Percentiles rank a stretch among this genome's conserved stretches.
phyloP scores from a whole-genome alignment of 1,284 basidiomycete genomes.

The Hortiboletus rubellus region DNA sequence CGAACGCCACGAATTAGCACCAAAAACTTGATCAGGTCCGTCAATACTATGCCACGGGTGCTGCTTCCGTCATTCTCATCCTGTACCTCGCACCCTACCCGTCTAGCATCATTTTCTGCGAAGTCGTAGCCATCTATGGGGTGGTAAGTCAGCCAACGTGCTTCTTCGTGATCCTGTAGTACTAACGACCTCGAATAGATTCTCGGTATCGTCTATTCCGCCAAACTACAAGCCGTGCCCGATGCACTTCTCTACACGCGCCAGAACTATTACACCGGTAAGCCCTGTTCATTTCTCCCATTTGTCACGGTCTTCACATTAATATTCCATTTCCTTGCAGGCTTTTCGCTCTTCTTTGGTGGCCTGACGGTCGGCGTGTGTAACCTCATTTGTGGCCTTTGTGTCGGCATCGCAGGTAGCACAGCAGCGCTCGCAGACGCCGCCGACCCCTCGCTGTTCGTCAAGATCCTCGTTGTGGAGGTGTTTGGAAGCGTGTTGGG shows the following conservation, averaged over 20 bases:
- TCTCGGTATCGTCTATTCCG: slow-evolving; percentile 91
- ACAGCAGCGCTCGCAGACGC: slow-evolving; percentile 92
- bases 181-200: slow-evolving; percentile 53
- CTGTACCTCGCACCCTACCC: neutral
- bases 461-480: slow-evolving; percentile 93
- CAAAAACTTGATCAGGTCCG: slow-evolving; percentile 94
- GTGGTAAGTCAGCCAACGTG: slow-evolving; percentile 58
- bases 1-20: slow-evolving; percentile 92
- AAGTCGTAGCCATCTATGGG: slow-evolving; percentile 96
- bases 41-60: neutral
- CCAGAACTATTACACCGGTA: slow-evolving; percentile 89
- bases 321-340: slow-evolving; percentile 38
- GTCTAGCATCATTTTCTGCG: slow-evolving; percentile 95
- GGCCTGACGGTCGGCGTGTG: slow-evolving; percentile 88
- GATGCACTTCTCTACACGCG: slow-evolving; percentile 71
- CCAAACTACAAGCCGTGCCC: slow-evolving; percentile 66
- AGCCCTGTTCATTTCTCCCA: slow-evolving; percentile 13
- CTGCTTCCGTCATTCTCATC: neutral
- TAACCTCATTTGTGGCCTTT: slow-evolving; percentile 63
- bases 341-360: slow-evolving; percentile 93
- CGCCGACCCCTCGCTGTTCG: slow-evolving; percentile 88
- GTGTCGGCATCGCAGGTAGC: slow-evolving; percentile 79
- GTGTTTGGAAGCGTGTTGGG: slow-evolving; percentile 94
- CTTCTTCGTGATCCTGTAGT: neutral
- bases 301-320: neutral